A percentile compares a stretch with the other conserved stretches of the same genome.
Evolutionary conservation across 2,329 filamentous ascomycete species (phyloP).

Genomic region (Hysterium pulicare): DNA sequence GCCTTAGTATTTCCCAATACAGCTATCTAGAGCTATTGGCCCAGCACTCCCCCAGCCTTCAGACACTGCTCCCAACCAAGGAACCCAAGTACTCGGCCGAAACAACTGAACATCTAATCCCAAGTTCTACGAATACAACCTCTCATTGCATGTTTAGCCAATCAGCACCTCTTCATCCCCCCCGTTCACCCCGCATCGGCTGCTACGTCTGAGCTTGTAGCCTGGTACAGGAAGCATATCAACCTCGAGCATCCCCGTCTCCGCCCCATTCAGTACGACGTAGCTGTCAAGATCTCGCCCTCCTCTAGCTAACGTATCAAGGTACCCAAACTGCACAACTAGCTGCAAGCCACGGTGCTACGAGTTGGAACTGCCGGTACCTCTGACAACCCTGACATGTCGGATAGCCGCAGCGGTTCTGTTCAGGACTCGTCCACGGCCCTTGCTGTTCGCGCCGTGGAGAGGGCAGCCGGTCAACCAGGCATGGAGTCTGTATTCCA

Average conservation of each 20-base stretch:
- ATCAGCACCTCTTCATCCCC: neutral
- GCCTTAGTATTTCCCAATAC: too few relatives aligned
- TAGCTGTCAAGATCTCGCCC: conserved; percentile 1
- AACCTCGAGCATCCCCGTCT: neutral
- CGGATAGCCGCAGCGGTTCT: neutral
- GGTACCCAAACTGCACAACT: neutral
- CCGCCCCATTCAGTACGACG: neutral
- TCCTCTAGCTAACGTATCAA: neutral
- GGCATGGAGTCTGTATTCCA: too few relatives aligned
- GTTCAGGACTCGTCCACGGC: neutral
- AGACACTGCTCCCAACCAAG: too few relatives aligned
- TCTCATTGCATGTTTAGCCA: neutral
- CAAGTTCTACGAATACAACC: neutral
- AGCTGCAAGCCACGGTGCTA: conserved; percentile 3
- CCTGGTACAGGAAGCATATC: neutral
- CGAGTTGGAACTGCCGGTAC: neutral
- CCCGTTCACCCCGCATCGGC: neutral
- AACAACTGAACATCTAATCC: too few relatives aligned
- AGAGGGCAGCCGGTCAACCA: too few relatives aligned
- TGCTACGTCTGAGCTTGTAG: too few relatives aligned
- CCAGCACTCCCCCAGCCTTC: too few relatives aligned
- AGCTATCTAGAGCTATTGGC: too few relatives aligned
- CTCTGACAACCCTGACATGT: too few relatives aligned
- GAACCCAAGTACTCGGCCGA: too few relatives aligned
- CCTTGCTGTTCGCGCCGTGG: too few relatives aligned